Base-by-base conservation (phyloP, 768 basidiomycete species). In the Lactarius hengduanensis region DNA sequence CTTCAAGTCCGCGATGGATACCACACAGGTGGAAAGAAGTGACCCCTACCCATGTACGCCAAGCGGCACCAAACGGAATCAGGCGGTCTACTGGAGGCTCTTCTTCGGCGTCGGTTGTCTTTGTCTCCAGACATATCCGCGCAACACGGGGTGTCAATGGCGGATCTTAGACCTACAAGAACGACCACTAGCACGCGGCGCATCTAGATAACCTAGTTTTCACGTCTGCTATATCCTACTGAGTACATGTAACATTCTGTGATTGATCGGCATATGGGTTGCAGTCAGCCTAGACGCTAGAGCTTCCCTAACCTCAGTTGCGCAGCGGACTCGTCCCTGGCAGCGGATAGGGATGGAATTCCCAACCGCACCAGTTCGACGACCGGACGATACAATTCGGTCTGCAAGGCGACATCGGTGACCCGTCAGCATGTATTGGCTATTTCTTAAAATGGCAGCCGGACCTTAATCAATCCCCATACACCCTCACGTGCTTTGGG, bases 391-490 rank as follows among this genome's bases (percentile, higher is more conserved):
- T 89, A 89, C 9, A 91, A 68, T 68, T 84, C 82, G 26, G 72
- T 72, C 86, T 87, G 73, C 15, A 57, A 60, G 47, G n/a, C 20
- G 30, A 26, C n/a, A 59, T 58, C 63, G 71, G 57, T 26, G 60
- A n/a, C 30, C 64, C 20, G 47, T 62, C 22, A 57, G 66, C 32
- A 26, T 20, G 20, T 26, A 38, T 62, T 6, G n/a, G 10, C 56
- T 53, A 34, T 40, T 40, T 22, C n/a, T 5, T 26, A 13, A 58
- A 64, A 41, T 55, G 15, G 57, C 0, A 62, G 6, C 41, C 67
- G 55, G 70, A 87, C 88, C 82, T 89, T 91, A 73, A 91, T 89
- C 60, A 87, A 59, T 10, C 90, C 91, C 86, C 87, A 92, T 20
- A 85, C 89, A 15, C 89, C 89, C 5, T 74, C 74, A 41, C 80